These are phyloP conservation scores for Cutaneotrichosporon sp. DNA, from an alignment of 1,284 basidiomycete species.

Conservation along the genomic window DNA sequence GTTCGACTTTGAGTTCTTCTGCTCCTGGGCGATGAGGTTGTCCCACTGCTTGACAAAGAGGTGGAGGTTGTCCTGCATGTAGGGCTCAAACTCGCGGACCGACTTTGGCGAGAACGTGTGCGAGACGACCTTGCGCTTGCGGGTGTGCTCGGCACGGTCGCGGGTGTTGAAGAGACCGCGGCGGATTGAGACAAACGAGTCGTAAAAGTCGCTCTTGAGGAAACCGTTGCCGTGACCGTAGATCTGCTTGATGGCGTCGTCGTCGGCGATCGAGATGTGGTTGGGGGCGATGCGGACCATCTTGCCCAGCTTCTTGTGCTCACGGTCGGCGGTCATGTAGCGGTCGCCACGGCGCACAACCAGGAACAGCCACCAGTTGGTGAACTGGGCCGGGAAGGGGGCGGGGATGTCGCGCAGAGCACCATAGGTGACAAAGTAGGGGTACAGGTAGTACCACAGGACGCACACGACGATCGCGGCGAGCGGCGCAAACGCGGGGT, in stretches of 20 bases:
- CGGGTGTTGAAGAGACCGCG: conserved; percentile 59
- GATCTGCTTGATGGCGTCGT: conserved; percentile 69
- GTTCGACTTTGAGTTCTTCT: conserved; percentile 55
- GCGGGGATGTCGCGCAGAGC: conserved; percentile 58
- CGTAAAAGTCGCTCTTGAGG: conserved; percentile 70
- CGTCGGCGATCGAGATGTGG: conserved; percentile 77
- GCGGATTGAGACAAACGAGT: conserved; percentile 70
- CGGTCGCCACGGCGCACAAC: conserved; percentile 68
- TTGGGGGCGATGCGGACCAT: conserved; percentile 85
- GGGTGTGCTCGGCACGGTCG: conserved; percentile 73
- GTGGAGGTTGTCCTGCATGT: conserved; percentile 67
- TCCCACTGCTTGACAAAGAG: conserved; percentile 75
- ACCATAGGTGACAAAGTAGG: conserved; percentile 23
- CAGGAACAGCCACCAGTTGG: conserved; percentile 73
- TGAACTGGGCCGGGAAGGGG: conserved; percentile 70
- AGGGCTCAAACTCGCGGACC: conserved; percentile 70
- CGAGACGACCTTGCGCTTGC: conserved; percentile 84
- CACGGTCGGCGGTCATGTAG: conserved; percentile 69
- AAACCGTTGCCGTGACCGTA: conserved; percentile 73
- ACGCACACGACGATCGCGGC: conserved; percentile 12
- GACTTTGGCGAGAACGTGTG: conserved; percentile 67
- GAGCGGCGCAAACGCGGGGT: conserved; percentile 1
- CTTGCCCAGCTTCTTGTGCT: conserved; percentile 72
- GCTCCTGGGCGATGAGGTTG: conserved; percentile 62
- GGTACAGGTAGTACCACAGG: conserved; percentile 19